Evolutionary conservation across 1,139 yeast species (phyloP).

Genomic region (Blastobotrys petasosporus): DNA sequence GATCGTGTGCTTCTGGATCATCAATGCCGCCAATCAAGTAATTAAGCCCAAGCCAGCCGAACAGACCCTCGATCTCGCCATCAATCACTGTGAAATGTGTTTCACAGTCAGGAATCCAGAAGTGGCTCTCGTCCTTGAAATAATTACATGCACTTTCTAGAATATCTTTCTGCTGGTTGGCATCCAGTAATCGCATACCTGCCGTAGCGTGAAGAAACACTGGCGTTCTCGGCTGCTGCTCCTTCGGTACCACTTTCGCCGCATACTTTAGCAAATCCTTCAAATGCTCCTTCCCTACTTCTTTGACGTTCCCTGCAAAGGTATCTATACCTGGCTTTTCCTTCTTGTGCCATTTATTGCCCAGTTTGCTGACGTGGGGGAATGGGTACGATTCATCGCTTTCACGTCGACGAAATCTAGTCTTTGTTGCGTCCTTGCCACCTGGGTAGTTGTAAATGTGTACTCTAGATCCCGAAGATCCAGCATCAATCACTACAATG

Average conservation of each 20-base stretch:
- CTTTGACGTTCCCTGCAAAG: slow-evolving; percentile 44
- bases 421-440: slow-evolving; percentile 18
- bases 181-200: slow-evolving; percentile 63
- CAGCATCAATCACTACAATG: slow-evolving; percentile 73
- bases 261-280: slow-evolving; percentile 50
- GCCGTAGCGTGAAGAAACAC: slow-evolving; percentile 76
- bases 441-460: slow-evolving; percentile 62
- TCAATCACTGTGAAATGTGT: slow-evolving; percentile 61
- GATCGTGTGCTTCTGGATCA: slow-evolving; percentile 42
- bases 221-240: slow-evolving; percentile 68
- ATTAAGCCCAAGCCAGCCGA: slow-evolving; percentile 77
- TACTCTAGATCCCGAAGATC: slow-evolving; percentile 75
- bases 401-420: slow-evolving; percentile 13
- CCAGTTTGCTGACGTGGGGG: slow-evolving; percentile 43
- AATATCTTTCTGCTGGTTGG: slow-evolving; percentile 47
- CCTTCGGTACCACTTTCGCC: slow-evolving; percentile 52
- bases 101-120: slow-evolving; percentile 48
- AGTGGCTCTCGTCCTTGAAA: slow-evolving; percentile 47
- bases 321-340: slow-evolving; percentile 64
- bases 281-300: slow-evolving; percentile 55
- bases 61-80: slow-evolving; percentile 75
- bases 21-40: slow-evolving; percentile 59
- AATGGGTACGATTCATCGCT: slow-evolving; percentile 16
- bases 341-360: slow-evolving; percentile 53
- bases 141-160: slow-evolving; percentile 52